Evolutionary conservation across 2,329 filamentous ascomycete species (phyloP), one percentile per base, ranked within the genome.

Genomic region (Scedosporium boydii): DNA sequence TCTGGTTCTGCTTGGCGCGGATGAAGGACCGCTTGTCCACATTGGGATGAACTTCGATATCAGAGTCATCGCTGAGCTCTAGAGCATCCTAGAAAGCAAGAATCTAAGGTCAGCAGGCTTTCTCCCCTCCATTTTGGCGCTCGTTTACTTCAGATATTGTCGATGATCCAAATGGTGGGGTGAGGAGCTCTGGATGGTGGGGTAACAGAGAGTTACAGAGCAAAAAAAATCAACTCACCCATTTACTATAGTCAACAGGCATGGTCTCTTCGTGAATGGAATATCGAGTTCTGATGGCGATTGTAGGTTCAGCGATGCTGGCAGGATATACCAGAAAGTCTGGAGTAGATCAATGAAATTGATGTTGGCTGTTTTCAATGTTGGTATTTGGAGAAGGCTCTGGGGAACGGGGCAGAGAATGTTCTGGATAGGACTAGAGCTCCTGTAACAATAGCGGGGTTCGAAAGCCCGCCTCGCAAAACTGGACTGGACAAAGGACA

Each of bases 1-100:
- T 99, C 77, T 99, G 93, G 69, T 87, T 89, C 79, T 98, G 95
- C 78, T 99, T 99, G 67, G 95, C 96, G 67, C 93, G 91, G 74
- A 99, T 99, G 76, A 99, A 99, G 65, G 93, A 98, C 60, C 89
- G 86, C 76, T 99, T 99, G 79, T 99, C 95, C 73, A 99, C 95
- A 73, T 99, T 99, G 64, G 95, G 95, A 76, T 99, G 95, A 60
- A 98, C 95, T 78, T 99, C 95, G 70, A 99, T 88, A 71, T 99
- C 95, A 60, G 92, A 97, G 77, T 99, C 95, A 76, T 99, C 95
- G 71, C 91, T 96, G 72, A 99, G 87, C 86, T 99, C 95, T 72
- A 99, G 85, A 64, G 89, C 88, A 74, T 98, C 90, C 87, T 90
- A 64, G 29, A 61, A 56, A n/a, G 26, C 18, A 63, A 61, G 60